Conservation (phyloP, 495 filamentous ascomycete species). For the Cercophora newfieldiana region DNA sequence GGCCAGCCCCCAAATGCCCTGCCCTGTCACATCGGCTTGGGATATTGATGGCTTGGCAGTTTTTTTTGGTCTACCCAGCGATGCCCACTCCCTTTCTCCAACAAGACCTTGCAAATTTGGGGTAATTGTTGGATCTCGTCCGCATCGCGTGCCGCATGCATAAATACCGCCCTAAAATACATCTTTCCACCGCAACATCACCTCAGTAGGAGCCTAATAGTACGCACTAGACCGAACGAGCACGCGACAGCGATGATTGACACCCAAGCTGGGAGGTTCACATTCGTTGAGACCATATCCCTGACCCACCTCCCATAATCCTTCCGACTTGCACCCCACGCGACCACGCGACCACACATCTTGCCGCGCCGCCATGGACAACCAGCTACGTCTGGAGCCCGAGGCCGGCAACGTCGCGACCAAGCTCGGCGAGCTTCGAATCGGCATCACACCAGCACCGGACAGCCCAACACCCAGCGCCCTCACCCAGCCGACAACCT, state of each 20-base stretch:
- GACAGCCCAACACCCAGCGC: background rate
- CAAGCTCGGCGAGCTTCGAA: background rate
- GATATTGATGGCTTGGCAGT: background rate
- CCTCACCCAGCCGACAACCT: background rate
- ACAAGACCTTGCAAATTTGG: background rate
- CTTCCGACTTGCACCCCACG: background rate
- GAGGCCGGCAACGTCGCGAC: background rate
- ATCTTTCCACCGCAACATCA: background rate
- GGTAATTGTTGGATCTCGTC: background rate
- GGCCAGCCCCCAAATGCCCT: background rate
- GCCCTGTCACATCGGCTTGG: background rate
- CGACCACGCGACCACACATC: no score
- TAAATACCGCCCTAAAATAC: background rate
- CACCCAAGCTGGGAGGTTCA: background rate
- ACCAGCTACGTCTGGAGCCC: background rate
- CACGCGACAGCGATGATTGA: background rate
- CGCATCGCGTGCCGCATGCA: background rate
- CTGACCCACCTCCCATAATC: background rate
- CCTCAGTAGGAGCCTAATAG: background rate
- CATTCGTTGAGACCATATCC: background rate
- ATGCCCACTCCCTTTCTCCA: slow-evolving; percentile 7
- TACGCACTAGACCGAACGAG: background rate
- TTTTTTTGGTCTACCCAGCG: slow-evolving; percentile 18
- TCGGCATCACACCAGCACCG: background rate
- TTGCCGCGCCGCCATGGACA: background rate